phyloP scores from a whole-genome alignment of 2,329 filamentous ascomycete genomes.

The Verticillium klebahnii region DNA sequence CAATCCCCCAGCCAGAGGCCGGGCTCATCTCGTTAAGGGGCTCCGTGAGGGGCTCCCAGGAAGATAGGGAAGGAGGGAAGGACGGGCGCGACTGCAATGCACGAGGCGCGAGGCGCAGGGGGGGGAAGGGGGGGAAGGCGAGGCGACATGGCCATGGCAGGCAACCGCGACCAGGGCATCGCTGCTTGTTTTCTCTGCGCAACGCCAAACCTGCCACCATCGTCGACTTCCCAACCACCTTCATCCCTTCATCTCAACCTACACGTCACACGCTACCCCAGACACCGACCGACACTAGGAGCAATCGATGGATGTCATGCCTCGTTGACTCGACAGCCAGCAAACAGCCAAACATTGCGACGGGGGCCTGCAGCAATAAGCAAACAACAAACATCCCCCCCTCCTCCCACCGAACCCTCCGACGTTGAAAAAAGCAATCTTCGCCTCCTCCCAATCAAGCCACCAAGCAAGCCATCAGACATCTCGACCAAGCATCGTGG shows the following conservation, averaged over 20 bases:
- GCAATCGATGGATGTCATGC: background rate
- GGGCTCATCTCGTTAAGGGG: background rate
- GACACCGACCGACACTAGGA: background rate
- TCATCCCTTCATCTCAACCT: background rate
- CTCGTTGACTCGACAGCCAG: background rate
- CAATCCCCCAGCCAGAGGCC: background rate
- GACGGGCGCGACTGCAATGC: background rate
- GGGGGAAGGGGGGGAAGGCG: too few relatives aligned
- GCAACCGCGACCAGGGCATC: background rate
- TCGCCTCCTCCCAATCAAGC: background rate
- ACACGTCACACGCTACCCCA: background rate
- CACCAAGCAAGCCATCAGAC: background rate
- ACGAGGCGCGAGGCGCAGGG: background rate
- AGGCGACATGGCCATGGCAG: background rate
- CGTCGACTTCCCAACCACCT: background rate
- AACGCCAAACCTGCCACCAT: background rate
- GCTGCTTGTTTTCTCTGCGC: background rate
- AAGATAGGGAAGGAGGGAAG: background rate
- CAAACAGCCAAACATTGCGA: background rate
- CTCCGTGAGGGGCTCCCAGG: background rate
- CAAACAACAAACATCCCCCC: background rate
- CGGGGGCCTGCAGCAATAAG: background rate
- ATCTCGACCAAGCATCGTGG: background rate
- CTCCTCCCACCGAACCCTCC: background rate
- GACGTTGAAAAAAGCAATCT: background rate